phyloP scores from a whole-genome alignment of 2,329 filamentous ascomycete genomes.

The Bipolaris victoriae region DNA sequence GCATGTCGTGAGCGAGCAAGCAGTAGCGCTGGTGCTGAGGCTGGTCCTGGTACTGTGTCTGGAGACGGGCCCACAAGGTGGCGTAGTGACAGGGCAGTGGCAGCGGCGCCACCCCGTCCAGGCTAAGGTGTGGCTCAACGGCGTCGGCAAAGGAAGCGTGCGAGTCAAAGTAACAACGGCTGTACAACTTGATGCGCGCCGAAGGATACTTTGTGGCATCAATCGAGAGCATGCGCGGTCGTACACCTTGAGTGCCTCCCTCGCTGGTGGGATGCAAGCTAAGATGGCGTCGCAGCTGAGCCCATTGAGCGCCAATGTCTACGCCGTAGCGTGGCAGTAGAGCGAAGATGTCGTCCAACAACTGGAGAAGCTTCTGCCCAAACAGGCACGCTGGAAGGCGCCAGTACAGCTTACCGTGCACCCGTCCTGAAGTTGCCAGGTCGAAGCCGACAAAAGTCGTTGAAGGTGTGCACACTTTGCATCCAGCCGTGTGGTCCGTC shows the following conservation, averaged over 20 bases:
- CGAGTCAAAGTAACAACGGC: slow-evolving; percentile 2
- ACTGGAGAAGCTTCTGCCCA: not conserved
- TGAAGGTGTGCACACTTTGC: not conserved
- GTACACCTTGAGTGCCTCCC: not conserved
- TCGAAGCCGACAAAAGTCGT: not conserved
- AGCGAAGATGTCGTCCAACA: not conserved
- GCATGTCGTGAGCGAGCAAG: not conserved
- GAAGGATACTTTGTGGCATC: not conserved
- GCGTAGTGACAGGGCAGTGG: not conserved
- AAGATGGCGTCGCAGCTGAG: not conserved
- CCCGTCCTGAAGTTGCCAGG: not conserved
- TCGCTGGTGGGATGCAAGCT: not conserved
- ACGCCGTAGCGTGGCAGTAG: not conserved
- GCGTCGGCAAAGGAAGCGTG: not conserved
- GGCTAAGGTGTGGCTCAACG: not conserved
- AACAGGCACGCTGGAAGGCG: not conserved
- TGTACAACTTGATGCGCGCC: slow-evolving; percentile 1
- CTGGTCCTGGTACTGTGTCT: not conserved
- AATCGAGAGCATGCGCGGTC: not conserved
- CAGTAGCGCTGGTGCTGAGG: not conserved
- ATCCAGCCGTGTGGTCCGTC: not conserved
- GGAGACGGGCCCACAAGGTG: not conserved
- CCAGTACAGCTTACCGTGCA: not conserved
- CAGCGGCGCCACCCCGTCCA: slow-evolving; percentile 1
- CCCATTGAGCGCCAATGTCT: not conserved